Conservation (phyloP, 108 stramenopile species). For the Pseudonitzschia pungens region DNA sequence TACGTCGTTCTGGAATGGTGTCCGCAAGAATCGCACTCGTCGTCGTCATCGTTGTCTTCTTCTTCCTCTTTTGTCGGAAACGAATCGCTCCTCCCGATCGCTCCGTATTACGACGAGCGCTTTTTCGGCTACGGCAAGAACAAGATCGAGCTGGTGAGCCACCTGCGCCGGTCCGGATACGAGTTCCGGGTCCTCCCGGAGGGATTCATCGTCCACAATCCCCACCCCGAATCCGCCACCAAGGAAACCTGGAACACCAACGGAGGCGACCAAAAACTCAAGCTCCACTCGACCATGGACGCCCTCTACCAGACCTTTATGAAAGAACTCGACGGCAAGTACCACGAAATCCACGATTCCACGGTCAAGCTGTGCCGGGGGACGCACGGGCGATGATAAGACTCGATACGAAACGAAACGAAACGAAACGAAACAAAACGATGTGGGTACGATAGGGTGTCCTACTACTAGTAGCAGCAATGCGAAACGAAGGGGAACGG, state of each 20-base stretch:
- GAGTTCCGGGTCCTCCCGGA: conserved; percentile 66
- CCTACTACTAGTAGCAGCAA: no score
- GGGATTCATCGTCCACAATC: conserved; percentile 82
- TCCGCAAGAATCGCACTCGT: no score
- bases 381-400: no score
- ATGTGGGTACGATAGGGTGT: no score
- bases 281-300: conserved; percentile 74
- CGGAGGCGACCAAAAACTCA: conserved; percentile 27
- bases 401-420: no score
- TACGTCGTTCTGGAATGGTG: conserved; percentile 86
- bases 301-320: conserved; percentile 60
- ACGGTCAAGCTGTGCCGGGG: neutral
- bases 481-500: no score
- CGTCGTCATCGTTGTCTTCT: no score
- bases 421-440: no score
- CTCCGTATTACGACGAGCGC: conserved; percentile 87
- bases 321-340: conserved; percentile 39
- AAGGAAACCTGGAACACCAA: conserved; percentile 71
- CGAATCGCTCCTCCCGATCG: neutral
- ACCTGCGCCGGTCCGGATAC: conserved; percentile 63
- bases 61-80: no score
- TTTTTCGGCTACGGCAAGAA: conserved; percentile 90
- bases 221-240: conserved; percentile 73
- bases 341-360: neutral
- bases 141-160: conserved; percentile 82